phyloP scores from a whole-genome alignment of 169 alveolate species.

The Neospora caninum region DNA sequence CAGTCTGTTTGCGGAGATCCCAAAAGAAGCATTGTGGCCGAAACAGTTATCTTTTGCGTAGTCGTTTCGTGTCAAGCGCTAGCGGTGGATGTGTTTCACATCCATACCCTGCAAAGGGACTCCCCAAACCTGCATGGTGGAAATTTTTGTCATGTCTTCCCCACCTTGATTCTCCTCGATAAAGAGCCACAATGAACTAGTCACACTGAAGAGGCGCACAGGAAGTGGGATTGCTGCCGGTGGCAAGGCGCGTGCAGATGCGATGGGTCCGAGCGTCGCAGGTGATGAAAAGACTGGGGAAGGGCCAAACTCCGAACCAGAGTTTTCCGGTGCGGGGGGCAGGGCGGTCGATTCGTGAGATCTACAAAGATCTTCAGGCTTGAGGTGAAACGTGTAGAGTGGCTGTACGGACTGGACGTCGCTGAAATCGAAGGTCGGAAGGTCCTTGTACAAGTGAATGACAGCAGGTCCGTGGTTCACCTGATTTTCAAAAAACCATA shows the following conservation, averaged over 20 bases:
- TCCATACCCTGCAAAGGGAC: conserved; percentile 1
- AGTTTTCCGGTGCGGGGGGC: background rate
- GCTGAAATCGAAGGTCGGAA: background rate
- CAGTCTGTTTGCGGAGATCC: too few species aligned
- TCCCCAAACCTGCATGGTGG: background rate
- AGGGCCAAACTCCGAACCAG: background rate
- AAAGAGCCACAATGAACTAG: conserved; percentile 23
- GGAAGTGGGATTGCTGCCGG: background rate
- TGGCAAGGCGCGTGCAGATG: background rate
- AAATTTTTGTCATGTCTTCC: background rate
- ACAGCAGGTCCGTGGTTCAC: background rate
- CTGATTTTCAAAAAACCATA: background rate
- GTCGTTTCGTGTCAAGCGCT: background rate
- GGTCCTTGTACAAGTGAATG: conserved; percentile 1
- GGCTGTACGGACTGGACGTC: background rate
- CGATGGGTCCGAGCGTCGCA: background rate
- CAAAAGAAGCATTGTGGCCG: too few species aligned
- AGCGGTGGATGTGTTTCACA: conserved; percentile 8
- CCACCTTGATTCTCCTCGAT: conserved; percentile 10
- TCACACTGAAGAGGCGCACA: background rate
- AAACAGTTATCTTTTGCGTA: background rate
- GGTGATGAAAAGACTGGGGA: background rate
- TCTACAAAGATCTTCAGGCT: background rate
- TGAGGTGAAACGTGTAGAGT: background rate
- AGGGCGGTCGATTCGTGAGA: background rate